Percentiles rank a stretch among this genome's conserved stretches.
Evolutionary conservation across 805 yeast genomes (phyloP).

Genomic region (Candida ipomoeae): DNA sequence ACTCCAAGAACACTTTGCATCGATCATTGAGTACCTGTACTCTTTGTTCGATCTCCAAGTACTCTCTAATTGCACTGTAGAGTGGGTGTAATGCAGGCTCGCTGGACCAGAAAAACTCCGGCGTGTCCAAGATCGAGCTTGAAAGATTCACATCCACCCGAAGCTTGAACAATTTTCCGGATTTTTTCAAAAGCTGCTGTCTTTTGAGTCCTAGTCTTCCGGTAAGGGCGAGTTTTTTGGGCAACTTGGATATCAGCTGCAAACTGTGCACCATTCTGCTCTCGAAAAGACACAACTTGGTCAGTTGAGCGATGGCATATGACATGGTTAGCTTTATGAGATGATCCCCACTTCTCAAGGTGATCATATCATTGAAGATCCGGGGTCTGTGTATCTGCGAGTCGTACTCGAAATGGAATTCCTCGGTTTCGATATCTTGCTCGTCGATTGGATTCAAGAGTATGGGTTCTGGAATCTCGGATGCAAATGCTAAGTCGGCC

Average conservation of each 20-base stretch:
- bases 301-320: constrained; percentile 95
- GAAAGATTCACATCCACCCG: constrained; percentile 91
- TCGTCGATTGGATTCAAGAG: constrained; percentile 75
- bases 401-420: constrained; percentile 71
- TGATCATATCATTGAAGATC: constrained; percentile 91
- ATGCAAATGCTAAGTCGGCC: constrained; percentile 83
- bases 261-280: constrained; percentile 82
- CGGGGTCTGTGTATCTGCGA: constrained; percentile 59
- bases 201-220: constrained; percentile 84
- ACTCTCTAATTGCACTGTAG: constrained; percentile 84
- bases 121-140: constrained; percentile 88
- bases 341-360: constrained; percentile 87
- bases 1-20: constrained; percentile 89
- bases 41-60: constrained; percentile 90
- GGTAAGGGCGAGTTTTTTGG: constrained; percentile 83
- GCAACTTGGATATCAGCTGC: constrained; percentile 81
- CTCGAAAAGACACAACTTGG: constrained; percentile 86
- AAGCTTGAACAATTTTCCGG: constrained; percentile 84
- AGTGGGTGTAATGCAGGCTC: constrained; percentile 95
- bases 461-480: constrained; percentile 40
- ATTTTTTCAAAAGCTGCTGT: constrained; percentile 78
- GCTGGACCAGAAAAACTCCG: constrained; percentile 91
- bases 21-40: constrained; percentile 91
- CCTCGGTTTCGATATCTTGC: constrained; percentile 91
- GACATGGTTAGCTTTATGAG: constrained; percentile 88